Conservation (phyloP, 768 basidiomycete species). For the Amanita rimosa region DNA sequence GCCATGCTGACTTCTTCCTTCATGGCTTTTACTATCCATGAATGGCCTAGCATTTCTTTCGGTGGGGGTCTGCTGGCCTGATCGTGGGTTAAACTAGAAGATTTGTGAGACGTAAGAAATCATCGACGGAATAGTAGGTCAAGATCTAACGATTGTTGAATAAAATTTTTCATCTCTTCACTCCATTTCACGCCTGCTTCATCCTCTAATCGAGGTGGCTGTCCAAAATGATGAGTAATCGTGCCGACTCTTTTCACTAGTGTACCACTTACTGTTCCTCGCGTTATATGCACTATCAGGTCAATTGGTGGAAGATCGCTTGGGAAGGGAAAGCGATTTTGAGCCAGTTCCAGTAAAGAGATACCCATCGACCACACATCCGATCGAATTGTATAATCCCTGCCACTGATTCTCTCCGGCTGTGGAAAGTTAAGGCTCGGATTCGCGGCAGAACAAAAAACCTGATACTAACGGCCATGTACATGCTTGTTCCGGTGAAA, state of each 20-base stretch:
- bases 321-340: conserved; percentile 93
- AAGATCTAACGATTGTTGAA: conserved; percentile 63
- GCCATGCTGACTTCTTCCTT: conserved; percentile 82
- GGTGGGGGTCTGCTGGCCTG: conserved; percentile 72
- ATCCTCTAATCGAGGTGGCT: conserved; percentile 81
- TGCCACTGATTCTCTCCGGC: conserved; percentile 92
- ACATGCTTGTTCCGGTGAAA: conserved; percentile 95
- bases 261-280: conserved; percentile 47
- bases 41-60: conserved; percentile 71
- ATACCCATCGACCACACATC: conserved; percentile 99
- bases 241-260: conserved; percentile 7
- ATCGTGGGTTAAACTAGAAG: conserved; percentile 42
- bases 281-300: conserved; percentile 81
- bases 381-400: conserved; percentile 86
- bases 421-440: conserved; percentile 17
- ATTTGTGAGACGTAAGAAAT: not conserved
- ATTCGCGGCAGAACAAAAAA: conserved; percentile 2
- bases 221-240: conserved; percentile 2
- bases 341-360: conserved; percentile 85
- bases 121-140: not conserved
- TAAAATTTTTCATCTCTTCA: conserved; percentile 84
- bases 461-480: conserved; percentile 82
- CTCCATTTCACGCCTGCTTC: conserved; percentile 64
- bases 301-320: conserved; percentile 90
- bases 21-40: conserved; percentile 72